Percentiles rank a stretch among this genome's conserved stretches.
Evolutionary conservation across 140 eudicot species (phyloP).

Genomic region (Erigeron philadelphicus): DNA sequence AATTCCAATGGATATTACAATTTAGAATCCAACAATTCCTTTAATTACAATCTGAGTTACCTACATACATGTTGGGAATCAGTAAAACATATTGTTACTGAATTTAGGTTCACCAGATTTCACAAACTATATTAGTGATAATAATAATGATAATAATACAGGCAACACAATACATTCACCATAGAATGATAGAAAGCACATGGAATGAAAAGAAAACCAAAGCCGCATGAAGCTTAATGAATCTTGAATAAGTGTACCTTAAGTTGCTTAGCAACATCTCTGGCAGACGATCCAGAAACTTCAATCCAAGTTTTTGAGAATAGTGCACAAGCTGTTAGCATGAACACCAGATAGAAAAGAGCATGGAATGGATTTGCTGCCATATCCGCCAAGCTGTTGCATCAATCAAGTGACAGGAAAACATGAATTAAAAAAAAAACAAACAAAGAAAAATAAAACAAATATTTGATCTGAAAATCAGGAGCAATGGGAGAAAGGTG

Average conservation of each 20-base stretch:
- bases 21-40: neutral
- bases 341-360: constrained; percentile 55
- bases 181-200: neutral
- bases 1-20: neutral
- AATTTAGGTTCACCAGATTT: neutral
- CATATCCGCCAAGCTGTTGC: constrained; percentile 52
- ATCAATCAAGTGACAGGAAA: constrained; percentile 1
- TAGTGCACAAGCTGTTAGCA: constrained; percentile 58
- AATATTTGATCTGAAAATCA: neutral
- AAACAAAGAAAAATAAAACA: neutral
- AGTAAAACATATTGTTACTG: neutral
- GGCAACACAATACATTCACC: neutral
- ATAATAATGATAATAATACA: too few relatives aligned
- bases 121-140: too few relatives aligned
- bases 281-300: constrained; percentile 57
- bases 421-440: neutral
- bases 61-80: neutral
- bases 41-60: neutral
- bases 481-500: neutral
- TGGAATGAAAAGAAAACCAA: neutral
- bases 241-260: constrained; percentile 40
- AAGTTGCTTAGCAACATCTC: constrained; percentile 61
- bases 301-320: constrained; percentile 61
- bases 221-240: neutral
- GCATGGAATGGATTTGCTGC: constrained; percentile 67